Percentiles rank a stretch among this genome's conserved stretches.
Conservation (phyloP, 2,329 filamentous ascomycete species). For the Cyphellophora attinorum region DNA sequence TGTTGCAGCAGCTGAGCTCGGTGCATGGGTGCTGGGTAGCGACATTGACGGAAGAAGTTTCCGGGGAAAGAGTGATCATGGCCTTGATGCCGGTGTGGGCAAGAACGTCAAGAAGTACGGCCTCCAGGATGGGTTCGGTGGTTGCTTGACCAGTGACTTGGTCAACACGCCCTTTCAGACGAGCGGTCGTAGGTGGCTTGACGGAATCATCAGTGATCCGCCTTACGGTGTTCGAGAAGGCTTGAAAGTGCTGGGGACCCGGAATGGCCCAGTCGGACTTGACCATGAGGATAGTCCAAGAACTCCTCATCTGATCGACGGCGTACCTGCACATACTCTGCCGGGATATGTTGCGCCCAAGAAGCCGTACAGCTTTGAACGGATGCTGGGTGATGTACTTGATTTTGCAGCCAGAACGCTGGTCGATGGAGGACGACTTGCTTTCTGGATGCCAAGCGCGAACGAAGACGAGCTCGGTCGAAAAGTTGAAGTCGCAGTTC, state of each 20-base stretch:
- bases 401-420: slow-evolving; percentile 68
- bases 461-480: slow-evolving; percentile 69
- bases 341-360: slow-evolving; percentile 76
- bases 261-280: slow-evolving; percentile 36
- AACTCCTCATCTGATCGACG: slow-evolving; percentile 47
- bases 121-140: slow-evolving; percentile 56
- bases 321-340: slow-evolving; percentile 59
- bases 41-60: slow-evolving; percentile 92
- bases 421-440: slow-evolving; percentile 68
- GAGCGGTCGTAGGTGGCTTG: slow-evolving; percentile 47
- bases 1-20: slow-evolving; percentile 82
- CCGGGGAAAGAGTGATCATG: slow-evolving; percentile 47
- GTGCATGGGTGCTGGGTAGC: slow-evolving; percentile 71
- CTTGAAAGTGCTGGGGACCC: slow-evolving; percentile 71
- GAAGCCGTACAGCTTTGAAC: slow-evolving; percentile 80
- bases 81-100: slow-evolving; percentile 31
- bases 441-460: slow-evolving; percentile 96
- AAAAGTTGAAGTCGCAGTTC: slow-evolving; percentile 37
- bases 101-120: slow-evolving; percentile 83
- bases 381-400: slow-evolving; percentile 84
- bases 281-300: background rate
- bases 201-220: slow-evolving; percentile 90
- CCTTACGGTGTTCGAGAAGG: slow-evolving; percentile 94
- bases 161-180: slow-evolving; percentile 61
- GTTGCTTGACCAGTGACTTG: slow-evolving; percentile 74